Evolutionary conservation across 2,329 filamentous ascomycete genomes (phyloP).

Genomic region (Beauveria sp.): DNA sequence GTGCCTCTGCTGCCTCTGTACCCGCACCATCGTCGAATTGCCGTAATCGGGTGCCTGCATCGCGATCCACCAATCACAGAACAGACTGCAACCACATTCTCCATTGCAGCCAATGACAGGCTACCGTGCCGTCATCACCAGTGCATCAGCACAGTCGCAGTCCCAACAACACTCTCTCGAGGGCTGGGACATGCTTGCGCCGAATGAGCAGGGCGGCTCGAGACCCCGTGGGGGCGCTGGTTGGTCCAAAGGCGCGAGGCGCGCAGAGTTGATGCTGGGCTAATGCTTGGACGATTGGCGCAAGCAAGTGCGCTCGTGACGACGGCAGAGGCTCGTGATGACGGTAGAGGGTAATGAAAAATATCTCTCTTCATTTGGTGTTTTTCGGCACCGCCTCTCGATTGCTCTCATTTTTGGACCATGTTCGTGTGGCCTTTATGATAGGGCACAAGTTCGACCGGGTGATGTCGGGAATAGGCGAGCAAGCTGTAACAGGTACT

Average conservation of each 20-base stretch:
- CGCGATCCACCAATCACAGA: constrained; percentile 15
- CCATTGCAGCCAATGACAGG: constrained; percentile 12
- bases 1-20: too few species aligned
- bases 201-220: not conserved
- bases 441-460: not conserved
- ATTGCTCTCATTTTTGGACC: not conserved
- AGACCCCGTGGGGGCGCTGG: constrained; percentile 1
- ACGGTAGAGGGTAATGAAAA: too few species aligned
- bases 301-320: not conserved
- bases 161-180: not conserved
- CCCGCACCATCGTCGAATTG: not conserved
- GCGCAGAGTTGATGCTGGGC: not conserved
- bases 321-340: not conserved
- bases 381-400: not conserved
- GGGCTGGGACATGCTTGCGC: not conserved
- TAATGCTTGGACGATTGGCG: not conserved
- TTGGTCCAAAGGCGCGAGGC: not conserved
- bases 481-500: not conserved
- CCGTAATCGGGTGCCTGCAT: constrained; percentile 4
- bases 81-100: constrained; percentile 16
- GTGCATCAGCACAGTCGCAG: not conserved
- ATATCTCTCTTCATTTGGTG: not conserved
- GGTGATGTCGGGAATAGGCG: not conserved
- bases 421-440: not conserved
- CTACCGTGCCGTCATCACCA: not conserved